Percentiles rank a stretch among this genome's conserved stretches.
These are phyloP conservation scores for Tephrocybe sp. DNA, from an alignment of 768 basidiomycete species.

Conservation along the genomic window DNA sequence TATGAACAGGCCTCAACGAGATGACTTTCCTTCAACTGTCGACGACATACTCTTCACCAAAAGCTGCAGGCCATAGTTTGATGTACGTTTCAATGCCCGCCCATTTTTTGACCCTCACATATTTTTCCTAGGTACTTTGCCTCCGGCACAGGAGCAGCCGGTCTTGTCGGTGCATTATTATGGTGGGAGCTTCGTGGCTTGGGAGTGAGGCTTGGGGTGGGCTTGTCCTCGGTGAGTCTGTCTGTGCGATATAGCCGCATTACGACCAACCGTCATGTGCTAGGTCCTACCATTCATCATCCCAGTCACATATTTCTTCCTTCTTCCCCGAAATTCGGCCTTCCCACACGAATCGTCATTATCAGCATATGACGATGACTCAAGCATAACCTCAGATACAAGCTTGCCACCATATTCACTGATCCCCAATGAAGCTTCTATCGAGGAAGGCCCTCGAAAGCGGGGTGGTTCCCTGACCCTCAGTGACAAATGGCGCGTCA, in stretches of 20 bases:
- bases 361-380: constrained; percentile 35
- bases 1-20: constrained; percentile 80
- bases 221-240: constrained; percentile 69
- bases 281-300: constrained; percentile 83
- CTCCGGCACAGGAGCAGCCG: constrained; percentile 91
- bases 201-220: constrained; percentile 81
- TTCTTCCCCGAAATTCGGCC: constrained; percentile 62
- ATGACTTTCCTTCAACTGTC: constrained; percentile 91
- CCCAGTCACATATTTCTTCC: constrained; percentile 70
- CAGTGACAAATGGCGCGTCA: constrained; percentile 76
- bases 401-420: constrained; percentile 41
- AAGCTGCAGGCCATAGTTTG: constrained; percentile 71
- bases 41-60: constrained; percentile 65
- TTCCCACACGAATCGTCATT: constrained; percentile 42
- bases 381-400: constrained; percentile 23
- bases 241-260: not conserved
- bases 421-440: constrained; percentile 34
- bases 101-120: not conserved
- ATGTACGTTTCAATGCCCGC: constrained; percentile 49
- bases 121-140: constrained; percentile 72
- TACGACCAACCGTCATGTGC: not conserved
- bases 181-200: constrained; percentile 94
- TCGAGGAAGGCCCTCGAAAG: constrained; percentile 38
- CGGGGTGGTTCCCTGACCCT: constrained; percentile 52
- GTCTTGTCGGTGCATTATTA: constrained; percentile 84